These are phyloP conservation scores for Sclerotinia nivalis DNA, from an alignment of 2,329 filamentous ascomycete genomes.

Conservation along the genomic window DNA sequence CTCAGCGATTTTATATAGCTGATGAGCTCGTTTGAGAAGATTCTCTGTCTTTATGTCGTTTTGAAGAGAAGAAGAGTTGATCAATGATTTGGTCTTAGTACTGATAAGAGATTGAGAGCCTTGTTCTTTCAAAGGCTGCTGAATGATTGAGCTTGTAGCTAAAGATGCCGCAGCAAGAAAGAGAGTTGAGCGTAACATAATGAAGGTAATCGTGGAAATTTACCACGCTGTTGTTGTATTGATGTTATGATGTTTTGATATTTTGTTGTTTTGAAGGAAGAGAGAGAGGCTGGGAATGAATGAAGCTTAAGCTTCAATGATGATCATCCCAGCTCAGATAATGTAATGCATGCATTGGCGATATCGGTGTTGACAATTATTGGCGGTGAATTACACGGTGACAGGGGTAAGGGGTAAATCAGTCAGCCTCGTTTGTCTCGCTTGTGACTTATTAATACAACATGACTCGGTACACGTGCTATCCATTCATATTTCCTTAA, in stretches of 20 bases:
- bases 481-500: neutral
- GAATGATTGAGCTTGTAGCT: conserved; percentile 27
- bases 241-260: neutral
- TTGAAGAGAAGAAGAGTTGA: conserved; percentile 59
- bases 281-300: conserved; percentile 14
- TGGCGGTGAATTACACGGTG: neutral
- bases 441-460: too few species aligned
- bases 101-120: conserved; percentile 32
- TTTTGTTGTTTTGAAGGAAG: neutral
- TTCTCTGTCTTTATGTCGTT: conserved; percentile 55
- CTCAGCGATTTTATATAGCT: conserved; percentile 64
- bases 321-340: neutral
- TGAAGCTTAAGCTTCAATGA: conserved; percentile 4
- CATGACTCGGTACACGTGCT: conserved; percentile 12
- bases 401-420: neutral
- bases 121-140: conserved; percentile 29
- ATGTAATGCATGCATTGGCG: conserved; percentile 1
- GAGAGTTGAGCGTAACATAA: conserved; percentile 20
- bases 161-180: conserved; percentile 25
- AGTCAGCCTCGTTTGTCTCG: conserved; percentile 1
- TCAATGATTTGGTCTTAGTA: conserved; percentile 31
- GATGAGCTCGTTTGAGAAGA: conserved; percentile 59
- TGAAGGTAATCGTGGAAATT: conserved; percentile 1
- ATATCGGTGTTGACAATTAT: neutral
- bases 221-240: conserved; percentile 1